phyloP scores from a whole-genome alignment of 1,284 basidiomycete species.

The Polyporus tsugae region DNA sequence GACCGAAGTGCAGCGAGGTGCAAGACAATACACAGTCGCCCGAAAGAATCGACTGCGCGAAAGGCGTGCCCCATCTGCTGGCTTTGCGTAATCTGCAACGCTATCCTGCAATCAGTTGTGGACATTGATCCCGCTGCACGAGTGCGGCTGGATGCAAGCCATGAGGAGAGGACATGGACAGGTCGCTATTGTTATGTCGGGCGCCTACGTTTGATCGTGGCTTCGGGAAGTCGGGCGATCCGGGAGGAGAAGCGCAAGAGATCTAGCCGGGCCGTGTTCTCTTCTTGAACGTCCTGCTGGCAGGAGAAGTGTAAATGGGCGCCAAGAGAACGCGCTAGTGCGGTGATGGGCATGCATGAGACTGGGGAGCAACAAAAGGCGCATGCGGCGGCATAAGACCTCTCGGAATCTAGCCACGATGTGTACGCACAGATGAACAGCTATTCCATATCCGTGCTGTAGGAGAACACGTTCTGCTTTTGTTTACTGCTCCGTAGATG shows the following conservation, averaged over 20 bases:
- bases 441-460: conserved; percentile 3
- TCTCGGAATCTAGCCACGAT: not conserved
- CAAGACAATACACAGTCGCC: not conserved
- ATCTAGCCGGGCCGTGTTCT: not conserved
- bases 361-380: conserved; percentile 7
- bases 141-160: not conserved
- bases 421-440: not conserved
- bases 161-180: conserved; percentile 3
- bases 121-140: conserved; percentile 6
- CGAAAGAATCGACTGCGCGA: not conserved
- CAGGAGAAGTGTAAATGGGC: not conserved
- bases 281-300: not conserved
- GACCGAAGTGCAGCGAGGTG: not conserved
- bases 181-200: conserved; percentile 10
- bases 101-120: not conserved
- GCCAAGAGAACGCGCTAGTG: conserved; percentile 10
- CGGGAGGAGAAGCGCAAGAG: not conserved
- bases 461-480: not conserved
- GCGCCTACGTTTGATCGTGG: conserved; percentile 7
- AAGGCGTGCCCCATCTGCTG: not conserved
- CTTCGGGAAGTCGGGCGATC: conserved; percentile 12
- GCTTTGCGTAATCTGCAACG: not conserved
- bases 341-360: not conserved
- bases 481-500: not conserved
- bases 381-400: not conserved